Percentiles rank a stretch among this genome's conserved stretches.
Evolutionary conservation across 1,284 basidiomycete species (phyloP).

Genomic region (Athelia psychrophila): DNA sequence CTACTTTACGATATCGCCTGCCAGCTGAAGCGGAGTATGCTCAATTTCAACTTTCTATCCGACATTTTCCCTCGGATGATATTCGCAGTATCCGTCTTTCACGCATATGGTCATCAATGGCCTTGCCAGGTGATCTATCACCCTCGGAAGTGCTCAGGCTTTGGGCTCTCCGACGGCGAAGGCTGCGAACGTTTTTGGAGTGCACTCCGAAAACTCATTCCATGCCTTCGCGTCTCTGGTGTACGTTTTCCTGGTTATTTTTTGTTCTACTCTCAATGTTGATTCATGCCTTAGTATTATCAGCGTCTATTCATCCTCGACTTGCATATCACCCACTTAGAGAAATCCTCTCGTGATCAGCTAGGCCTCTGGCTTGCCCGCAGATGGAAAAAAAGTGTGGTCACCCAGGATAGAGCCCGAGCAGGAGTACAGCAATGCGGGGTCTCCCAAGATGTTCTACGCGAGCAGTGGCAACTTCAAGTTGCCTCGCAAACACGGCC

Average conservation of each 20-base stretch:
- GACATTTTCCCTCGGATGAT: slow-evolving; percentile 15
- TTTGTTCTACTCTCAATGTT: slow-evolving; percentile 1
- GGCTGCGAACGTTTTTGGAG: slow-evolving; percentile 34
- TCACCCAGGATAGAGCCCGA: slow-evolving; percentile 4
- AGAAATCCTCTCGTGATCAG: slow-evolving; percentile 3
- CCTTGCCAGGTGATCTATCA: slow-evolving; percentile 29
- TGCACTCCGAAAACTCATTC: slow-evolving; percentile 23
- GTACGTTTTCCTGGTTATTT: slow-evolving; percentile 9
- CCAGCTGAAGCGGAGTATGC: slow-evolving; percentile 21
- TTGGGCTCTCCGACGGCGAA: slow-evolving; percentile 31
- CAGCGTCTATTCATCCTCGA: slow-evolving; percentile 19
- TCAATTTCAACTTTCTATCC: slow-evolving; percentile 21
- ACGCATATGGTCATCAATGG: slow-evolving; percentile 33
- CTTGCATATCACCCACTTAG: slow-evolving; percentile 17
- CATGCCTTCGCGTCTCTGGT: slow-evolving; percentile 23
- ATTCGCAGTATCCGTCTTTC: slow-evolving; percentile 27
- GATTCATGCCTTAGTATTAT: slow-evolving; percentile 12
- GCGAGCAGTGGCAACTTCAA: slow-evolving; percentile 14
- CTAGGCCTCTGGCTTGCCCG: slow-evolving; percentile 15
- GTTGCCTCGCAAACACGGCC: slow-evolving; percentile 13
- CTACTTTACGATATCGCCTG: slow-evolving; percentile 19
- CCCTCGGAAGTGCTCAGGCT: slow-evolving; percentile 23
- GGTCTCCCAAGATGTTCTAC: slow-evolving; percentile 4
- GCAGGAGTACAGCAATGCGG: neutral
- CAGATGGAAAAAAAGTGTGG: slow-evolving; percentile 3